Evolutionary conservation across 2,329 filamentous ascomycete genomes (phyloP), one percentile per base, ranked within the genome.

Genomic region (Dryadomyces quercivorus): DNA sequence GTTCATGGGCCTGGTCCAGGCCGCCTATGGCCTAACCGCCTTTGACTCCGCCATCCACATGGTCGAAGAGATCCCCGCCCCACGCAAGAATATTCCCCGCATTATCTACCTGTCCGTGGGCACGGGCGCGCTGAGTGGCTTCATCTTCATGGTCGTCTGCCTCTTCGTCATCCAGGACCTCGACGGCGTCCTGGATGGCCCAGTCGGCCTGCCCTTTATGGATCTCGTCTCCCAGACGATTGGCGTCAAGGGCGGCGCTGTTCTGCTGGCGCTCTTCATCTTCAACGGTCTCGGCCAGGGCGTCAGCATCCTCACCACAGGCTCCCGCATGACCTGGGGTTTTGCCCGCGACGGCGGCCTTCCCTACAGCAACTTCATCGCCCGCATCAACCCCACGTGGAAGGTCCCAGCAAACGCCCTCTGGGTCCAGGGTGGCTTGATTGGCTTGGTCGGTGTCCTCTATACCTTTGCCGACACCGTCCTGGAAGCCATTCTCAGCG

Each of bases 131-230:
- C 4, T 56, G 13, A 26, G 18, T 9, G 51, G 47, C 9, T 4
- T 54, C 3, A 40, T 43, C 20, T 54, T 54, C 42, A 54, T 54
- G 22, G n/a, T 56, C 2, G 51, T 54, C 43, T 51, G 34, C 26
- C 47, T 54, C 42, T 56, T 56, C n/a, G 51, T 51, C 55, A 56
- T 54, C 52, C 48, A 44, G 7, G 46, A 56, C 44, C 7, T 48
- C 16, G 52, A 47, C 22, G 49, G 36, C 20, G 47, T 56, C 16
- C 36, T 56, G 3, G 10, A 21, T 2, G 47, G 51, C 3, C 34
- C 51, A 16, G 48, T 36, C 22, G 55, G 51, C 12, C 51, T 51
- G 48, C 51, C 55, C 18, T 20, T 56, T 6, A 34, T 38, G 2
- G 47, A 56, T 38, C 43, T 56, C 4, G 12, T 56, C 13, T 22